These are phyloP conservation scores for Nigrospora sphaerica DNA, from an alignment of 2,329 filamentous ascomycete species.

Conservation along the genomic window DNA sequence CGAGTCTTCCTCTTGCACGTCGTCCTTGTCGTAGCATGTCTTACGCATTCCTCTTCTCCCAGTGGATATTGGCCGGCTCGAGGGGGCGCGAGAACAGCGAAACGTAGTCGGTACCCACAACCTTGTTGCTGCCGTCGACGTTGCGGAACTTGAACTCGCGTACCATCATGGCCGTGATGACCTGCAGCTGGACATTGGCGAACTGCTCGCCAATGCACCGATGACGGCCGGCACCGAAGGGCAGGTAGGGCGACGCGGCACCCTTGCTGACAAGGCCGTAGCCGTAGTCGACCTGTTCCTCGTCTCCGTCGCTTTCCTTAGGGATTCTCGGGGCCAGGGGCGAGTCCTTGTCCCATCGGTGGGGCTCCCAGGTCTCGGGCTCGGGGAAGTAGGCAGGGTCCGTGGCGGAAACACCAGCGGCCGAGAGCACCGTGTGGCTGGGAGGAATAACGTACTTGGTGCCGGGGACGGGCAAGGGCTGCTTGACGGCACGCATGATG, in stretches of 20 bases:
- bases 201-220: constrained; percentile 97
- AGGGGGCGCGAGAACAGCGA: constrained; percentile 69
- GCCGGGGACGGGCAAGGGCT: constrained; percentile 74
- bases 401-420: constrained; percentile 73
- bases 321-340: constrained; percentile 42
- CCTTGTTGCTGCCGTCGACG: constrained; percentile 58
- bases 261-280: constrained; percentile 92
- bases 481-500: constrained; percentile 87
- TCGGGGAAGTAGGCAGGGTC: constrained; percentile 74
- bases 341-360: constrained; percentile 73
- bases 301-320: constrained; percentile 41
- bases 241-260: constrained; percentile 80
- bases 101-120: constrained; percentile 62
- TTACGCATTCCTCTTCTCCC: constrained; percentile 56
- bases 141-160: constrained; percentile 76
- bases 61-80: constrained; percentile 64
- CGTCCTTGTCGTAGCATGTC: background rate
- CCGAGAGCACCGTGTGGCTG: constrained; percentile 73
- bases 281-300: constrained; percentile 84
- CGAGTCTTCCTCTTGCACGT: too few species aligned
- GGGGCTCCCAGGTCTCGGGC: constrained; percentile 78
- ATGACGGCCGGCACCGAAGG: constrained; percentile 88
- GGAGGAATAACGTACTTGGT: constrained; percentile 79
- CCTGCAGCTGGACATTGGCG: constrained; percentile 85
- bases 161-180: constrained; percentile 72